Percentiles rank a stretch among this genome's conserved stretches.
Evolutionary conservation across 2,329 filamentous ascomycete genomes (phyloP).

Genomic region (Ophiobolus disseminans): DNA sequence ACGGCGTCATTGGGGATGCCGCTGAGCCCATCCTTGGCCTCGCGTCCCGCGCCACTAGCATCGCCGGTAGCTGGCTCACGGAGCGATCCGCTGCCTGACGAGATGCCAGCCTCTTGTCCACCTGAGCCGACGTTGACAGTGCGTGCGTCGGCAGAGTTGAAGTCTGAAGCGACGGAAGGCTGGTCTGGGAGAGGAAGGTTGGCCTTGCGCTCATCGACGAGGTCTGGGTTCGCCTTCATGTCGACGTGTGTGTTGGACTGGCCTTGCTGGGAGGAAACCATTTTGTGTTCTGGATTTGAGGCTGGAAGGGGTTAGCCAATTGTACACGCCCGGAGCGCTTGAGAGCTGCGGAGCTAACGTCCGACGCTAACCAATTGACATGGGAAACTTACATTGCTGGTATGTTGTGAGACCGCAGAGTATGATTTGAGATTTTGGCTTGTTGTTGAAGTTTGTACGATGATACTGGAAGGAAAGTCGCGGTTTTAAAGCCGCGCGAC

Average conservation of each 20-base stretch:
- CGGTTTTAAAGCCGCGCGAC: constrained; percentile 4
- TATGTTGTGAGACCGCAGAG: too few relatives aligned
- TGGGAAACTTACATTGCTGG: constrained; percentile 18
- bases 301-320: constrained; percentile 9
- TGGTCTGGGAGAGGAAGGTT: constrained; percentile 83
- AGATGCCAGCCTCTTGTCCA: constrained; percentile 55
- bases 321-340: neutral
- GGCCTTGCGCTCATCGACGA: constrained; percentile 71
- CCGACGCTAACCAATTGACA: too few relatives aligned
- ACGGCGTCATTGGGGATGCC: constrained; percentile 67
- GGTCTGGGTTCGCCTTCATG: constrained; percentile 49
- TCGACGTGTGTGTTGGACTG: constrained; percentile 26
- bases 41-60: constrained; percentile 64
- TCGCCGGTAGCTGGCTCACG: constrained; percentile 60
- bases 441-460: too few relatives aligned
- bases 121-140: constrained; percentile 76
- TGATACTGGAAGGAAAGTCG: constrained; percentile 4
- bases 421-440: too few relatives aligned
- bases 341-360: neutral
- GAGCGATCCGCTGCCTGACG: constrained; percentile 53
- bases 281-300: constrained; percentile 14
- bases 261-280: constrained; percentile 37
- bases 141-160: constrained; percentile 72
- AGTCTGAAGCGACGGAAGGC: constrained; percentile 78
- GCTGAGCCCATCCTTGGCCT: constrained; percentile 65